phyloP scores from a whole-genome alignment of 768 basidiomycete species.

The Macrolepiota dolichaula region DNA sequence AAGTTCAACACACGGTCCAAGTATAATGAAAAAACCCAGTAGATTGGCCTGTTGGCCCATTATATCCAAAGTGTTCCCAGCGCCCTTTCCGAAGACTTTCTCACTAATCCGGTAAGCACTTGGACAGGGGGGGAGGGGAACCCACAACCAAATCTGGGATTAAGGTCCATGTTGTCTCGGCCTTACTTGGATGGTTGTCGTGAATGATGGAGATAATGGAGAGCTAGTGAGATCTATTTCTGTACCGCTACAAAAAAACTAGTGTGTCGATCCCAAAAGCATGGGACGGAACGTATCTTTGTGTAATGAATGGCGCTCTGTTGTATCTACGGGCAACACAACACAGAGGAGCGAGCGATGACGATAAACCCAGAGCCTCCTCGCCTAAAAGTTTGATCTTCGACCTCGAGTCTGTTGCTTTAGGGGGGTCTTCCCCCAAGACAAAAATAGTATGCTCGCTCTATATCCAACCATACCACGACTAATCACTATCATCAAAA shows the following conservation, averaged over 20 bases:
- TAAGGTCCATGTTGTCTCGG: background rate
- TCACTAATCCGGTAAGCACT: background rate
- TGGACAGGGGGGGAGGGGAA: too few species aligned
- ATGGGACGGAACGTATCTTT: too few species aligned
- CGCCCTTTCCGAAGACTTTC: background rate
- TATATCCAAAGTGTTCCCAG: background rate
- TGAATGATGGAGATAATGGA: too few species aligned
- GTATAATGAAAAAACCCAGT: too few species aligned
- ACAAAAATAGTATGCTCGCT: background rate
- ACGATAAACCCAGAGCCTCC: background rate
- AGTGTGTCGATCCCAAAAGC: too few species aligned
- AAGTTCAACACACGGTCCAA: too few species aligned
- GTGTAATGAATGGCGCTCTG: too few species aligned
- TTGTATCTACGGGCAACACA: too few species aligned
- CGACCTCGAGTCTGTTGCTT: background rate
- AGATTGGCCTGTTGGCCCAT: constrained; percentile 6
- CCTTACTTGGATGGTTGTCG: background rate
- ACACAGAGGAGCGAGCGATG: too few species aligned
- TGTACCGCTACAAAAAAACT: too few species aligned
- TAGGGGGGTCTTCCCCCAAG: background rate
- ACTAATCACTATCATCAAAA: too few species aligned
- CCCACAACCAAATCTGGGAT: background rate
- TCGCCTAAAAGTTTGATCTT: background rate
- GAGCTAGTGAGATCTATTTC: too few species aligned
- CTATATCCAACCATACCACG: background rate